Base-by-base conservation (phyloP, 257 asterid species). In the Verbena officinalis region DNA sequence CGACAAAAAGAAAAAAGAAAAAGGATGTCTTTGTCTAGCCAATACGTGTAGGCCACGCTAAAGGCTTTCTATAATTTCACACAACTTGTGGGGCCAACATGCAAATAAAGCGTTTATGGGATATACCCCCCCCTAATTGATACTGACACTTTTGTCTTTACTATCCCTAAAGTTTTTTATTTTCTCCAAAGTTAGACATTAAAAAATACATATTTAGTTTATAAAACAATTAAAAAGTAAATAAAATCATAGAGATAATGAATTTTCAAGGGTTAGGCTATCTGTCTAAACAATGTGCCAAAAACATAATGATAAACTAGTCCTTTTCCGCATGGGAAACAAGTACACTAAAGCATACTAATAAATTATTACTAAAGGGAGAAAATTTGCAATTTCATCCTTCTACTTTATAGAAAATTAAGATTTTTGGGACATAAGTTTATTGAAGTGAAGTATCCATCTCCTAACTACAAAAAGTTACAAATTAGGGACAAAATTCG, bases 1-100 rank as follows among this genome's bases (percentile, higher is more conserved):
- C 21, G 48, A 49, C 36, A 19, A 56, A 15, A 13, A 5, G 4
- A 27, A 17, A 24, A 2, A 23, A 36, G 14, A 2, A 5, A 16
- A 22, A 44, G 43, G 2, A 45, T 13, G 57, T 54, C 59, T 1
- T 15, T 65, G 34, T 73, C 65, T 12, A 30, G 58, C 38, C 46
- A 27, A 56, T 7, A 30, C 4, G 40, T 3, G 19, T 42, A 58
- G 69, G 59, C 59, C 39, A 30, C 4, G 40, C 19, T 14, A 53
- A 14, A 2, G 16, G 17, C 21, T 24, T 65, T 64, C 49, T 38
- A 62, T 9, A n/a, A 58, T 46, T 21, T 6, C 9, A 22, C 15
- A 50, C 12, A 64, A 44, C 55, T 5, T 33, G 46, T 21, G 60
- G 69, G 70, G 59, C 56, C 59, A 74, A 62, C 57, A 5, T 46